Base-by-base conservation (phyloP, 371 early-diverging fungal genomes). In the Nematocida sp. region DNA sequence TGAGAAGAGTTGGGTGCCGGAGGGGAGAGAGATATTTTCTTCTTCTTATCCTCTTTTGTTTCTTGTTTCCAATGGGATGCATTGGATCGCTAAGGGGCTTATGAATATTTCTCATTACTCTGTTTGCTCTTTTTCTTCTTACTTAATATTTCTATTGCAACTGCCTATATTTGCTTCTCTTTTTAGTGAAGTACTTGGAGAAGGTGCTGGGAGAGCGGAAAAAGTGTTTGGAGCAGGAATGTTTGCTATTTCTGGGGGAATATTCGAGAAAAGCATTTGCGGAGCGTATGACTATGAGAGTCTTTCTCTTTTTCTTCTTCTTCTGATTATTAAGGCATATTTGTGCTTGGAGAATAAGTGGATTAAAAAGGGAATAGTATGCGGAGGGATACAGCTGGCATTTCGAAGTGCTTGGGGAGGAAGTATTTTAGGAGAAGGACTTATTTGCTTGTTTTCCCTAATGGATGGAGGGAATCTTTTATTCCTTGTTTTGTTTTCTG, bases 251-350 rank as follows among this genome's bases (percentile, higher is more conserved):
- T 93, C 95, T 0, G 96, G 96, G 0, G 95, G 97, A 0, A 94
- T 95, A 79, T 94, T 97, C 78, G 95, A 95, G 13, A 90, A 96
- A 63, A 95, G 95, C 1, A 95, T 97, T 3, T 94, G 96, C 13
- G 97, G 97, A 5, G 93, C 95, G 16, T 97, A 95, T 78, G 97
- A 97, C 82, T 94, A 97, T 84, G 97, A 97, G 83, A 95, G 92
- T 0, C 95, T 97, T 80, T 94, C 96, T 66, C 95, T 97, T 80
- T 95, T 95, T 79, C 82, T 95, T 77, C 87, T 95, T 36, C 91
- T 95, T 86, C 89, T 91, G 65, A 94, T 94, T 13, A 93, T 94
- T 81, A 94, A 88, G 82, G 86, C 92, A 66, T 95, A 95, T 94
- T 87, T 26, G 16, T n/a, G 7, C 7, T 28, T 53, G 9, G 23